Percentiles rank a stretch among this genome's conserved stretches.
Conservation (phyloP, 2,329 filamentous ascomycete species). For the Ambrosiella cleistominuta region DNA sequence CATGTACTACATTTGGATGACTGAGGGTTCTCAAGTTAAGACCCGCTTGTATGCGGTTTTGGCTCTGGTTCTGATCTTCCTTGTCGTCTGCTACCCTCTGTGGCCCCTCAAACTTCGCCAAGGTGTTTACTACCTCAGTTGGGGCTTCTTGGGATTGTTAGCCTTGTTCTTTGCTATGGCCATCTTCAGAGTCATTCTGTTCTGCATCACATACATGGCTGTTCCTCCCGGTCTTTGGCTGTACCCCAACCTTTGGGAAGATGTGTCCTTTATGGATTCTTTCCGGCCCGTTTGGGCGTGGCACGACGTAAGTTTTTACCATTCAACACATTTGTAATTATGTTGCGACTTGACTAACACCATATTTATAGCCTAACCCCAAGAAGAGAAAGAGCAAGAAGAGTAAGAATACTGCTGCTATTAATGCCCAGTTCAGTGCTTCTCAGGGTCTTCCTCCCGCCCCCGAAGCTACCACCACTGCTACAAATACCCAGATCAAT, state of each 20-base stretch:
- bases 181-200: conserved; percentile 88
- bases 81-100: conserved; percentile 83
- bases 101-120: conserved; percentile 85
- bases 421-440: conserved; percentile 30
- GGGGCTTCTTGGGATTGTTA: conserved; percentile 77
- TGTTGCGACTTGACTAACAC: conserved; percentile 15
- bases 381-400: conserved; percentile 44
- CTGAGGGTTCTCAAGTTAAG: conserved; percentile 85
- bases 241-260: conserved; percentile 94
- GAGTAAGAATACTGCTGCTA: conserved; percentile 18
- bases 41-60: conserved; percentile 79
- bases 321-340: neutral
- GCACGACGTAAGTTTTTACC: conserved; percentile 58
- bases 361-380: conserved; percentile 24
- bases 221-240: conserved; percentile 85
- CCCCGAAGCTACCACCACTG: conserved; percentile 37
- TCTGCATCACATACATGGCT: conserved; percentile 78
- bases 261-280: conserved; percentile 94
- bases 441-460: conserved; percentile 35
- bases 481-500: conserved; percentile 35
- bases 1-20: conserved; percentile 93
- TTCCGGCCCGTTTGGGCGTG: conserved; percentile 95
- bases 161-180: conserved; percentile 95
- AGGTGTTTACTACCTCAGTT: conserved; percentile 93
- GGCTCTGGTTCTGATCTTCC: conserved; percentile 68